phyloP scores from a whole-genome alignment of 805 yeast species.

The Candida pini region DNA sequence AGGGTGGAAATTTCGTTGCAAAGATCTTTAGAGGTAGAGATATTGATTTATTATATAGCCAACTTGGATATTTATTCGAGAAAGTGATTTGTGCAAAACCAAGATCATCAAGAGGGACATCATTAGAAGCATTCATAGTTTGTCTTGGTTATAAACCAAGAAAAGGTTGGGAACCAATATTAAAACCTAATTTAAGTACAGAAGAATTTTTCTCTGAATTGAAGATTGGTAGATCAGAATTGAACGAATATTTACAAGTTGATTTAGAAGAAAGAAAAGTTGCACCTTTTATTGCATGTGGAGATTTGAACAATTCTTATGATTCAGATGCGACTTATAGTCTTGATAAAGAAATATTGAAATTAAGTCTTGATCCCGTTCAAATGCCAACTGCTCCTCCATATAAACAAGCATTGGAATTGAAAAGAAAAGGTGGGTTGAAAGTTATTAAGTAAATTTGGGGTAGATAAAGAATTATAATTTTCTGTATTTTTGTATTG shows the following conservation, averaged over 20 bases:
- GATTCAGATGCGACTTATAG: slow-evolving; percentile 95
- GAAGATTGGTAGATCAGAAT: slow-evolving; percentile 49
- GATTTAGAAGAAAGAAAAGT: slow-evolving; percentile 62
- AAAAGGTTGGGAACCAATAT: slow-evolving; percentile 71
- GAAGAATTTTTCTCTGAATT: slow-evolving; percentile 74
- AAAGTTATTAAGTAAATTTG: slow-evolving; percentile 16
- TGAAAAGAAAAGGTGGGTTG: slow-evolving; percentile 70
- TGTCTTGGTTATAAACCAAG: slow-evolving; percentile 86
- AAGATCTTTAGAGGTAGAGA: slow-evolving; percentile 96
- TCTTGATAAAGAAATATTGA: slow-evolving; percentile 36
- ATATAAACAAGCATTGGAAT: slow-evolving; percentile 83
- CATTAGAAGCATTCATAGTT: slow-evolving; percentile 89
- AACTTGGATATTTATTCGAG: slow-evolving; percentile 78
- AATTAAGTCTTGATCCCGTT: slow-evolving; percentile 74
- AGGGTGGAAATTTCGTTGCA: slow-evolving; percentile 93
- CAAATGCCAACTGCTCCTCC: slow-evolving; percentile 97
- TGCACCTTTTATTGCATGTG: slow-evolving; percentile 95
- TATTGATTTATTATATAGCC: slow-evolving; percentile 90
- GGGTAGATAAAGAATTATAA: neutral
- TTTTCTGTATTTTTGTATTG: neutral
- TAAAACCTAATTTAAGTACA: slow-evolving; percentile 49
- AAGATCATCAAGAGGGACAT: slow-evolving; percentile 89
- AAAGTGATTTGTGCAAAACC: slow-evolving; percentile 94
- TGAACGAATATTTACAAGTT: slow-evolving; percentile 42
- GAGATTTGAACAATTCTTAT: slow-evolving; percentile 69